Evolutionary conservation across 768 basidiomycete genomes (phyloP).

Genomic region (Coprinellus micaceus): DNA sequence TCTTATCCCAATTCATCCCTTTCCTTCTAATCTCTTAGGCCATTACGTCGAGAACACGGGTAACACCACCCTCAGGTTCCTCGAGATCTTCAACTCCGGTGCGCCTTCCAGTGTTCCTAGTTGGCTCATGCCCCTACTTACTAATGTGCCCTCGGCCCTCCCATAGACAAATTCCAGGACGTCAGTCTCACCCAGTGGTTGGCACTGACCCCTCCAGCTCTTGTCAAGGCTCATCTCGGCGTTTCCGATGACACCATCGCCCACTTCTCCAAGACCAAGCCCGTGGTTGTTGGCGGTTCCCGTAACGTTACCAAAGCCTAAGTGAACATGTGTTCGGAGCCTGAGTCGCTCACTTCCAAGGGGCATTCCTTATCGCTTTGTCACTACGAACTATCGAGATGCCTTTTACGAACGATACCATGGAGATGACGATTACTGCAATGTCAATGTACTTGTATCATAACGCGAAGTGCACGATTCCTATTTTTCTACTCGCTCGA

Average conservation of each 20-base stretch:
- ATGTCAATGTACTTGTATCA: too few relatives aligned
- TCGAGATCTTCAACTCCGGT: slow-evolving; percentile 42
- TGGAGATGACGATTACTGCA: too few relatives aligned
- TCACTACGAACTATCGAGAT: too few relatives aligned
- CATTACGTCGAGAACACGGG: slow-evolving; percentile 57
- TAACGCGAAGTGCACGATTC: too few relatives aligned
- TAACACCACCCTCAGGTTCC: slow-evolving; percentile 43
- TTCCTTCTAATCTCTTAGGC: slow-evolving; percentile 21
- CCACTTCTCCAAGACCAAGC: slow-evolving; percentile 36
- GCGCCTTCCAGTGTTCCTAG: neutral
- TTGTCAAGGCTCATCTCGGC: slow-evolving; percentile 41
- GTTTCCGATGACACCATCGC: slow-evolving; percentile 32
- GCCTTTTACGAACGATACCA: too few relatives aligned
- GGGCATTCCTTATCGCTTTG: too few relatives aligned
- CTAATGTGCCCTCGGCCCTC: neutral
- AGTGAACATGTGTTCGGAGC: too few relatives aligned
- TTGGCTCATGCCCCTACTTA: too few relatives aligned
- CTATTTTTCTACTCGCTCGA: too few relatives aligned
- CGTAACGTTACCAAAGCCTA: too few relatives aligned
- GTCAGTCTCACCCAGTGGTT: slow-evolving; percentile 32
- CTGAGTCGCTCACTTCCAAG: too few relatives aligned
- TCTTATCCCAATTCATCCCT: too few relatives aligned
- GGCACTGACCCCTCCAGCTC: slow-evolving; percentile 36
- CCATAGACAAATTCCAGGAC: slow-evolving; percentile 15
- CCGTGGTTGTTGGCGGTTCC: slow-evolving; percentile 32